Conservation (phyloP, 495 filamentous ascomycete species). For the Margaritispora aquatica region DNA sequence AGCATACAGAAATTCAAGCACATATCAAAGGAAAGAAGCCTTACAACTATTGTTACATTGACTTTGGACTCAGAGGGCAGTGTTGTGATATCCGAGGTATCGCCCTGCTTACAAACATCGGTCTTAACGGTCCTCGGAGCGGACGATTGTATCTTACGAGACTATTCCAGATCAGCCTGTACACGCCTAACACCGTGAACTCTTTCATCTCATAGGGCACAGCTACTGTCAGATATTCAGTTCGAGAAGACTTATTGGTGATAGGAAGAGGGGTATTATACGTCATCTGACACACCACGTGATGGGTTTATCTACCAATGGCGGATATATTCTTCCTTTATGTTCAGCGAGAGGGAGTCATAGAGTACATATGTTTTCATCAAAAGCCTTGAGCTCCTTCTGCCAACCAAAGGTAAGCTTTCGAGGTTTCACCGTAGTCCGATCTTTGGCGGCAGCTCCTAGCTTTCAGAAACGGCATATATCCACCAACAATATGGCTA, state of each 20-base stretch:
- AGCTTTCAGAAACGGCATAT: constrained; percentile 14
- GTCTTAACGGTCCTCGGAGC: too few species aligned
- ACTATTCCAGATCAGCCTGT: too few species aligned
- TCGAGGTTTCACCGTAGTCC: not conserved
- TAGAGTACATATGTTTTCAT: not conserved
- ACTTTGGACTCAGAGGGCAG: too few species aligned
- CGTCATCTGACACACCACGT: not conserved
- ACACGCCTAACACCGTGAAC: too few species aligned
- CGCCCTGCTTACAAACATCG: too few species aligned
- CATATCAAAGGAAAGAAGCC: too few species aligned
- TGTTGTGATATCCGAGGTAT: too few species aligned
- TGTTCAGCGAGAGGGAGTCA: not conserved
- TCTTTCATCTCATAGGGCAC: too few species aligned
- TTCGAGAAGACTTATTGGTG: not conserved
- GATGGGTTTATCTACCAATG: not conserved
- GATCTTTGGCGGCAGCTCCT: not conserved
- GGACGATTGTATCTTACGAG: too few species aligned
- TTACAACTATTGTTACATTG: too few species aligned
- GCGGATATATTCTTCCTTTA: not conserved
- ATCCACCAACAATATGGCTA: constrained; percentile 47
- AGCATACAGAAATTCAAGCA: too few species aligned
- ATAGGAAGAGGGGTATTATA: not conserved
- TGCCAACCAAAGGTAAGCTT: not conserved
- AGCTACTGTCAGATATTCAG: too few species aligned
- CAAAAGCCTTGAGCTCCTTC: not conserved